Base-by-base conservation (phyloP, 2,329 filamentous ascomycete genomes). In the Diaporthe helianthi region DNA sequence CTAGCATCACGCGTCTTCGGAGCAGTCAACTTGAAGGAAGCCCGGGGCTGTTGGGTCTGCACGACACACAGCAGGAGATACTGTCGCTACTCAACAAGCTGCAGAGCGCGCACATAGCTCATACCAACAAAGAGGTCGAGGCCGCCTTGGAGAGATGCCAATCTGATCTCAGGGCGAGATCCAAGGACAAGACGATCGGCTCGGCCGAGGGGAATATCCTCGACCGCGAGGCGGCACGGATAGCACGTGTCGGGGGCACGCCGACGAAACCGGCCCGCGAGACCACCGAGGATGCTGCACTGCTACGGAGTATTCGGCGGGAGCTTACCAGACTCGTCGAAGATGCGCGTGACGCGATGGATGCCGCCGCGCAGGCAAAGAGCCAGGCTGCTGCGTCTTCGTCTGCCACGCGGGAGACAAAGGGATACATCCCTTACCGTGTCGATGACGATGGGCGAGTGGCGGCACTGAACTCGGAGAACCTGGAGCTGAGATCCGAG, bases 141-240 rank as follows among this genome's bases (percentile, higher is more conserved):
- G 33, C 29, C 4, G 64, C 64, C 8, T 9, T 66, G 51, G 12
- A 15, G 29, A 47, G n/a, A 10, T 53, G 38, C 29, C 64, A 66
- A 6, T 19, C 49, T 9, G 64, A 47, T n/a, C n/a, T 66, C 13
- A 36, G 31, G 38, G 51, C 19, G 15, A 38, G 64, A 7, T 55
- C 64, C 12, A 47, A 49, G 41, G 51, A 54, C 51, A 54, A 46
- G 24, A 31, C n/a, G 2, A 47, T 44, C 51, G 64, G 64, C 4
- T 47, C 38, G 10, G 64, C 64, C 3, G 64, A 66, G 4, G 38
- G 38, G 1, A 53, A 54, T 19, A 66, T 66, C 8, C 10, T 66
- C 29, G 51, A 54, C 13, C 64, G 64, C n/a, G 64, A 66, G 38
- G 64, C 64, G 3, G 51, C 41, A 3, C 33, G 36, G 2, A 46